Evolutionary conservation across 345 rosid genomes (phyloP).

Genomic region (Syzygium grande): DNA sequence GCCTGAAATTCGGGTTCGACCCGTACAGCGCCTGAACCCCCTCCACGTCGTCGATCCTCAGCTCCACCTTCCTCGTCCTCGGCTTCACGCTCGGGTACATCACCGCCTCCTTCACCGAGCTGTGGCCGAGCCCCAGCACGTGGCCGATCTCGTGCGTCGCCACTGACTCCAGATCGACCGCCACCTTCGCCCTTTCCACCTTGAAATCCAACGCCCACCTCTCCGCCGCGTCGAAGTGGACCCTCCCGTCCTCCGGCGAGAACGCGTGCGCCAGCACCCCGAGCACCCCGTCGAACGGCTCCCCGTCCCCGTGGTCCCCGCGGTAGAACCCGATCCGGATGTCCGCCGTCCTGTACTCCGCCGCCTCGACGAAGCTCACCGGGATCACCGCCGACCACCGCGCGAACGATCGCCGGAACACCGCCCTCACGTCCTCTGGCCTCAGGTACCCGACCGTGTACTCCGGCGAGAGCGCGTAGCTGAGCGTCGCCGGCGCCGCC

Average conservation of each 20-base stretch:
- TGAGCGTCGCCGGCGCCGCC: constrained; percentile 31
- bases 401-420: constrained; percentile 48
- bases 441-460: constrained; percentile 47
- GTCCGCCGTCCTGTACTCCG: constrained; percentile 37
- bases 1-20: constrained; percentile 56
- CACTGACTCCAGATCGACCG: constrained; percentile 89
- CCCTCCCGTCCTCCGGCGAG: constrained; percentile 75
- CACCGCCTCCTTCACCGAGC: constrained; percentile 68
- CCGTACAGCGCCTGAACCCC: constrained; percentile 77
- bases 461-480: constrained; percentile 47
- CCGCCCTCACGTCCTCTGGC: constrained; percentile 25
- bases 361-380: constrained; percentile 44
- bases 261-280: constrained; percentile 86
- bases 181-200: constrained; percentile 33
- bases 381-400: constrained; percentile 80
- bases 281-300: constrained; percentile 80
- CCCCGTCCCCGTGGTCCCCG: constrained; percentile 79
- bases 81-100: constrained; percentile 89
- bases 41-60: constrained; percentile 69
- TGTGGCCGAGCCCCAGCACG: constrained; percentile 69
- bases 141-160: constrained; percentile 96
- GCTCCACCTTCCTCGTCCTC: constrained; percentile 44
- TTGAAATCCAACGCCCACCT: constrained; percentile 60
- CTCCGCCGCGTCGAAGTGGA: constrained; percentile 81
- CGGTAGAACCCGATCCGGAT: constrained; percentile 55